phyloP scores from a whole-genome alignment of 208 protist species.

The Tritrichomonas musculus region DNA sequence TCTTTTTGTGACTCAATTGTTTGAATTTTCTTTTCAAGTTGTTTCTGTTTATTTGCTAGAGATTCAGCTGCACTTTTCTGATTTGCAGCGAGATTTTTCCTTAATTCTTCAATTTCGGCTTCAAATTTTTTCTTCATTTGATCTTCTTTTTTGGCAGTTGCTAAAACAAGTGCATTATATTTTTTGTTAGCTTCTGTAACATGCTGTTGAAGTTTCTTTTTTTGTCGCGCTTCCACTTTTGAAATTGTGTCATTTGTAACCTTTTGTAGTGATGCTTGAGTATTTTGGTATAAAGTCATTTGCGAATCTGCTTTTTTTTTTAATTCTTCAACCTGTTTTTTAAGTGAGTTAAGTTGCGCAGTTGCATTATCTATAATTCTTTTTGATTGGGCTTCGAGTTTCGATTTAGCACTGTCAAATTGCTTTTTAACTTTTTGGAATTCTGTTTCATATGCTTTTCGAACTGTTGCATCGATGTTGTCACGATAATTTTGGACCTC shows the following conservation, averaged over 20 bases:
- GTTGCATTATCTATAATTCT: not conserved
- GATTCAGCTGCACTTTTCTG: not conserved
- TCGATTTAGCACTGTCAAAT: not conserved
- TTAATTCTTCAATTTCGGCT: not conserved
- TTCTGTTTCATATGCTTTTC: slow-evolving; percentile 24
- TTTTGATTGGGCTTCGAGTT: not conserved
- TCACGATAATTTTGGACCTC: not conserved
- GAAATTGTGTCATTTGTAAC: not conserved
- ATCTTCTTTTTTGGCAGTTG: not conserved
- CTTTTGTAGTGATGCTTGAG: not conserved
- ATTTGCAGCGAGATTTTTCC: not conserved
- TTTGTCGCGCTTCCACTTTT: slow-evolving; percentile 2
- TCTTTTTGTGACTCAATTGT: not conserved
- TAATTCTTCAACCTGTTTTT: not conserved
- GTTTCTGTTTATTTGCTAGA: not conserved
- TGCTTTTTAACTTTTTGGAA: not conserved
- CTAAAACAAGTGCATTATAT: not conserved
- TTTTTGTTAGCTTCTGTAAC: slow-evolving; percentile 30
- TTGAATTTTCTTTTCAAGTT: not conserved
- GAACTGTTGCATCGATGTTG: not conserved
- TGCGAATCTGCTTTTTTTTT: not conserved
- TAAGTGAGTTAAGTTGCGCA: not conserved
- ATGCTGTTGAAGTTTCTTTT: not conserved
- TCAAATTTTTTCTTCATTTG: not conserved
- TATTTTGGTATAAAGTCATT: not conserved